These are phyloP conservation scores for Xylaria telfairii DNA, from an alignment of 495 filamentous ascomycete genomes.

Conservation along the genomic window DNA sequence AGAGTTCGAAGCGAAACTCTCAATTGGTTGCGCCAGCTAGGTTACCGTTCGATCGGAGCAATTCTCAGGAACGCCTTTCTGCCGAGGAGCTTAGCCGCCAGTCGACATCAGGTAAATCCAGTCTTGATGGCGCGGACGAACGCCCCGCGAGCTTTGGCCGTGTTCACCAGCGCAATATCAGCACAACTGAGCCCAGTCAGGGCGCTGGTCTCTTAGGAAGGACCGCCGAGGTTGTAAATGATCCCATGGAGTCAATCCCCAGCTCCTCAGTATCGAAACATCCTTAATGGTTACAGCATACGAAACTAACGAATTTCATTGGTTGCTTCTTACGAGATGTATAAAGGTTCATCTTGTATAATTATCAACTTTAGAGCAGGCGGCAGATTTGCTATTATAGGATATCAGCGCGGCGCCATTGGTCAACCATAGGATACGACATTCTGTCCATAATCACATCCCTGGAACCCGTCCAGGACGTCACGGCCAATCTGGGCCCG, in stretches of 20 bases:
- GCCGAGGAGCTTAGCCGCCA: conserved; percentile 51
- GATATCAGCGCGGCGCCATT: conserved; percentile 28
- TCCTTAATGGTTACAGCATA: conserved; percentile 23
- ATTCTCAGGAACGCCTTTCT: conserved; percentile 57
- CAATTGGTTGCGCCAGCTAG: conserved; percentile 48
- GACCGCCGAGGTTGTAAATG: conserved; percentile 58
- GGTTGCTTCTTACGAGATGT: conserved; percentile 36
- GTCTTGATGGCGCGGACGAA: conserved; percentile 46
- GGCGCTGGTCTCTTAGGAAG: conserved; percentile 48
- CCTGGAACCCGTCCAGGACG: neutral
- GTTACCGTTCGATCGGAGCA: conserved; percentile 66
- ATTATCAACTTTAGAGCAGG: conserved; percentile 27
- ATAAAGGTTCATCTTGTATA: conserved; percentile 31
- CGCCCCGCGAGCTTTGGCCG: conserved; percentile 72
- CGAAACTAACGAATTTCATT: conserved; percentile 39
- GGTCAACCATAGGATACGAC: conserved; percentile 19
- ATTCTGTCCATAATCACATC: conserved; percentile 12
- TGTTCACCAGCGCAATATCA: conserved; percentile 73
- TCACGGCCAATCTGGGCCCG: neutral
- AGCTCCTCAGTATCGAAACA: conserved; percentile 30
- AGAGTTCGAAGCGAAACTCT: conserved; percentile 65
- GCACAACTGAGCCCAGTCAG: conserved; percentile 58
- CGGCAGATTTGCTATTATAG: conserved; percentile 22
- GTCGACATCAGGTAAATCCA: conserved; percentile 32
- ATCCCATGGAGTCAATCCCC: conserved; percentile 32